Base-by-base conservation (phyloP, 768 basidiomycete genomes). In the Boletus insuetus region DNA sequence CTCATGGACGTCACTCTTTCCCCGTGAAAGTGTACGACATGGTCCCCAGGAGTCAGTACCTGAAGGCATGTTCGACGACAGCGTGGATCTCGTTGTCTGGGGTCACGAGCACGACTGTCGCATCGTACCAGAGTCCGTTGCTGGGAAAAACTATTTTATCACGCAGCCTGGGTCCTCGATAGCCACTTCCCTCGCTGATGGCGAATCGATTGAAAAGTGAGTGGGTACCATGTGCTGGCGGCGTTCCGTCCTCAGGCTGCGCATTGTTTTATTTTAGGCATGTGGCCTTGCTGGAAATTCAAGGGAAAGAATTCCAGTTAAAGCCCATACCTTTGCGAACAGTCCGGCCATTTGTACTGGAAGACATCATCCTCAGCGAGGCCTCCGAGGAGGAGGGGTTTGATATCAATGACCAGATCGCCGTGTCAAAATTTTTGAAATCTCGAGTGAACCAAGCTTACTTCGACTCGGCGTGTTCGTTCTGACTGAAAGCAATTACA, bases 41-140 rank as follows among this genome's bases (percentile, higher is more conserved):
- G 94, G 93, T 2, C 93, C 94, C 17, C 93, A 98, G 68, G 90
- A 94, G 61, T 93, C 82, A 13, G 95, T 98, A 1, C 94, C 96
- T 9, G 97, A 98, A 65, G 89, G 90, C 56, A 89, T 98, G 85
- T 99, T 99, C 62, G 96, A 98, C 66, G 93, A 99, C 66, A 89
- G 86, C 63, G 80, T 98, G 35, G 85, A 98, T 63, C 80, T 99
- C 16, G 91, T 99, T 8, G 79, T 99, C 3, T 99, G 97, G 97
- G 97, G 97, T 8, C 97, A 99, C 69, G 97, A 99, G 70, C 97
- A 99, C 67, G 97, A 98, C 70, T 98, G 96, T 65, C 84, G 95
- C 31, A 90, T 96, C 51, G 77, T 84, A 3, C 96, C 97, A 1
- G 93, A 97, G 64, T 81, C 85, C 6, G 96, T 99, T 9, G 86